These are phyloP conservation scores for Brassica incana DNA, from an alignment of 345 rosid genomes.

Conservation along the genomic window DNA sequence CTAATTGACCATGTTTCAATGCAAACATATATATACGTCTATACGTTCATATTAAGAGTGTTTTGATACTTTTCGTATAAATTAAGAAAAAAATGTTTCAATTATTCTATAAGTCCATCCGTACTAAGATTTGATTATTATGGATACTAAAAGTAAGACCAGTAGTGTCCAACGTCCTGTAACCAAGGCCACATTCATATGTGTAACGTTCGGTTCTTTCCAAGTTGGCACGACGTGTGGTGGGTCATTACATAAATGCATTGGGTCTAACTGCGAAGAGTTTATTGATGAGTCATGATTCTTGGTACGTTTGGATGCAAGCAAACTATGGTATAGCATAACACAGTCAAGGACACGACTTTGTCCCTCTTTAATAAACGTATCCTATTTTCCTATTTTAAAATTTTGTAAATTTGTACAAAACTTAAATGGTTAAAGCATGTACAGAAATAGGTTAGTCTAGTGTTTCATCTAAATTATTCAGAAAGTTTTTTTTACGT, in stretches of 20 bases:
- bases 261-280: neutral
- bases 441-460: neutral
- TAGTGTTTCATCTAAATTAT: neutral
- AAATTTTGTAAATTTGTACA: neutral
- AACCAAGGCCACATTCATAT: neutral
- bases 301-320: conserved; percentile 1
- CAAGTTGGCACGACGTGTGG: neutral
- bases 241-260: conserved; percentile 4
- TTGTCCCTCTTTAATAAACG: neutral
- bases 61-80: neutral
- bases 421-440: neutral
- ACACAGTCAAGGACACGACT: conserved; percentile 15
- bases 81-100: neutral
- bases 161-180: neutral
- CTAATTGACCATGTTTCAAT: neutral
- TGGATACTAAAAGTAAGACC: neutral
- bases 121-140: neutral
- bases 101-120: neutral
- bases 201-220: neutral
- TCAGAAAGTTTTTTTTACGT: neutral
- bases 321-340: neutral
- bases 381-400: neutral
- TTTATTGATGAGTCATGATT: neutral
- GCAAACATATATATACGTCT: neutral
- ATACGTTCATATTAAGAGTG: neutral